Conservation (phyloP, 1,284 basidiomycete species). For the Trametes hirsuta region DNA sequence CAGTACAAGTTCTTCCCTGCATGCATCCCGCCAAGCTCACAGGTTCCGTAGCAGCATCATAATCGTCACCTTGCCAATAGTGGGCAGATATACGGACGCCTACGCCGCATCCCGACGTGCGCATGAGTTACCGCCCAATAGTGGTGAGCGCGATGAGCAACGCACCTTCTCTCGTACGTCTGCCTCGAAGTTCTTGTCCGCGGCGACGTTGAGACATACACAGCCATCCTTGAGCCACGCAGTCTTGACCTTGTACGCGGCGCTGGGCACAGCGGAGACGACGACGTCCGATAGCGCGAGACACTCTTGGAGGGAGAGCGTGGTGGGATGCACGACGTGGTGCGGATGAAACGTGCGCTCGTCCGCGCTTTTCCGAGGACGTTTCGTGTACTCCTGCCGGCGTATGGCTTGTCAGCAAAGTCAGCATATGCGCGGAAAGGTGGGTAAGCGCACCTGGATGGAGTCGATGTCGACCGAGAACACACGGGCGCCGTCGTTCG, state of each 20-base stretch:
- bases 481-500: conserved; percentile 95
- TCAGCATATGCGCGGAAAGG: neutral
- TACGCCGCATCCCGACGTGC: conserved; percentile 34
- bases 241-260: conserved; percentile 90
- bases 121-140: no score
- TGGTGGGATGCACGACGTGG: conserved; percentile 78
- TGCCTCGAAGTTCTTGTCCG: conserved; percentile 96
- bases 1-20: neutral
- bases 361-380: conserved; percentile 56
- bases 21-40: conserved; percentile 44
- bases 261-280: conserved; percentile 86
- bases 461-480: conserved; percentile 95
- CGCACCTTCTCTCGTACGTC: conserved; percentile 89
- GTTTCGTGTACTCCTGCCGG: conserved; percentile 83
- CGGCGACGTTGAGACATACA: conserved; percentile 90
- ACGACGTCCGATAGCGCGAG: conserved; percentile 87
- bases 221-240: conserved; percentile 92
- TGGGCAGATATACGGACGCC: conserved; percentile 92
- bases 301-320: conserved; percentile 74
- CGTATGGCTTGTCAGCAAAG: neutral
- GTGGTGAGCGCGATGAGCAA: neutral
- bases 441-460: conserved; percentile 61
- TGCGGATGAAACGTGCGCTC: conserved; percentile 73
- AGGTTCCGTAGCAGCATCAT: conserved; percentile 95
- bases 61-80: conserved; percentile 96